phyloP scores from a whole-genome alignment of 2,329 filamentous ascomycete genomes.

The Fusarium drepaniforme region DNA sequence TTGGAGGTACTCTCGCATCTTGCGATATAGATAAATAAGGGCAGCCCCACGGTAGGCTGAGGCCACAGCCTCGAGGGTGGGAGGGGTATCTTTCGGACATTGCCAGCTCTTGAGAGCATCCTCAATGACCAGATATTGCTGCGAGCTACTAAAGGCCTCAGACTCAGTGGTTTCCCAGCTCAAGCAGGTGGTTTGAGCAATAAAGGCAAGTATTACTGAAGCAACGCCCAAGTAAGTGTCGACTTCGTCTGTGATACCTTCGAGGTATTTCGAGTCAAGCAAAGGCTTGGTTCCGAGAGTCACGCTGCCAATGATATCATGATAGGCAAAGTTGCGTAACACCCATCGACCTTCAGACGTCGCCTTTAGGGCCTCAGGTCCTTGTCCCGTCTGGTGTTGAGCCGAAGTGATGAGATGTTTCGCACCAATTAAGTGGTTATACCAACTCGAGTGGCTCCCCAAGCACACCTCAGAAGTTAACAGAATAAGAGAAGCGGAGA shows the following conservation, averaged over 20 bases:
- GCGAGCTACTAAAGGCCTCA: neutral
- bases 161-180: neutral
- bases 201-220: neutral
- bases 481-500: neutral
- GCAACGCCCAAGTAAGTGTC: neutral
- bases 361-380: neutral
- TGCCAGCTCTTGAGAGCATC: neutral
- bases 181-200: neutral
- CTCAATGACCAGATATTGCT: neutral
- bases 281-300: neutral
- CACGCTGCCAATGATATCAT: neutral
- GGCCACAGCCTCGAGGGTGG: neutral
- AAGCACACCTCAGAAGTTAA: neutral
- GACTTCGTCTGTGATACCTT: neutral
- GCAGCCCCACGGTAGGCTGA: neutral
- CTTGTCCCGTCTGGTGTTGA: neutral
- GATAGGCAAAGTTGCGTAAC: neutral
- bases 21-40: neutral
- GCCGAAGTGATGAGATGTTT: neutral
- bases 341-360: constrained; percentile 1
- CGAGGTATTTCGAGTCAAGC: neutral
- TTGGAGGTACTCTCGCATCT: neutral
- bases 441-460: neutral
- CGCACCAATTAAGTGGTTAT: neutral
- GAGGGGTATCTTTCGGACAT: neutral